These are phyloP conservation scores for Chlorophyllum brunneum DNA, from an alignment of 768 basidiomycete genomes.

Conservation along the genomic window DNA sequence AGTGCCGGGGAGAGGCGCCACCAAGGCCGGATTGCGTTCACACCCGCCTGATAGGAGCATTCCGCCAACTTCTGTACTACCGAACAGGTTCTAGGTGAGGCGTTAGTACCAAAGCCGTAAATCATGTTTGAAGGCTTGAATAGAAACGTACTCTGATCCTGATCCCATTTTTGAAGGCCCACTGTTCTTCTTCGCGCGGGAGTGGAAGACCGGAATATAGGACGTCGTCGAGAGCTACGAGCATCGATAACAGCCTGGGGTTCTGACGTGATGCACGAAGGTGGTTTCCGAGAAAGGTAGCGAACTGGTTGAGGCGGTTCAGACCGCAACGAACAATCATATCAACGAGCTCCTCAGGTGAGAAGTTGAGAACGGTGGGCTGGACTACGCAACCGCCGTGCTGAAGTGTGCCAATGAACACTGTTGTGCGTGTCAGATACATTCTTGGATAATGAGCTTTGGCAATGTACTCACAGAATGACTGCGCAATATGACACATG, in stretches of 20 bases:
- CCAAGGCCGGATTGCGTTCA: slow-evolving; percentile 46
- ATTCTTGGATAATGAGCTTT: slow-evolving; percentile 21
- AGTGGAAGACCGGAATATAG: slow-evolving; percentile 65
- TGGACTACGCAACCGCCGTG: slow-evolving; percentile 72
- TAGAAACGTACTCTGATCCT: slow-evolving; percentile 51
- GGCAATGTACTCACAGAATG: slow-evolving; percentile 53
- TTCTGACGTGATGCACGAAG: slow-evolving; percentile 57
- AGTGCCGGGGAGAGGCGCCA: slow-evolving; percentile 58
- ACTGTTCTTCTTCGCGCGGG: slow-evolving; percentile 65
- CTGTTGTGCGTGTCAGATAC: slow-evolving; percentile 31
- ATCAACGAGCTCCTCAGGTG: slow-evolving; percentile 63
- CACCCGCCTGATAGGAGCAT: slow-evolving; percentile 63
- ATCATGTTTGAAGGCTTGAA: slow-evolving; percentile 14
- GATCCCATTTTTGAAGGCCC: slow-evolving; percentile 61
- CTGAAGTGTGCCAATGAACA: slow-evolving; percentile 69
- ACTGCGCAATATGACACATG: slow-evolving; percentile 81
- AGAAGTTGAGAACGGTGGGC: slow-evolving; percentile 61
- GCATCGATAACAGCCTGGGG: slow-evolving; percentile 54
- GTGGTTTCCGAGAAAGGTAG: slow-evolving; percentile 62
- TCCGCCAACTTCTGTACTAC: slow-evolving; percentile 76
- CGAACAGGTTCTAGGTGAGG: slow-evolving; percentile 63
- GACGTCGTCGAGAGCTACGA: slow-evolving; percentile 58
- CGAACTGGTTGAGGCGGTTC: slow-evolving; percentile 75
- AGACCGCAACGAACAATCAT: slow-evolving; percentile 67
- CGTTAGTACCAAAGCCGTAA: slow-evolving; percentile 20